Conservation (phyloP, 73 alveolate species). For the Symbiodinium pilosum region DNA sequence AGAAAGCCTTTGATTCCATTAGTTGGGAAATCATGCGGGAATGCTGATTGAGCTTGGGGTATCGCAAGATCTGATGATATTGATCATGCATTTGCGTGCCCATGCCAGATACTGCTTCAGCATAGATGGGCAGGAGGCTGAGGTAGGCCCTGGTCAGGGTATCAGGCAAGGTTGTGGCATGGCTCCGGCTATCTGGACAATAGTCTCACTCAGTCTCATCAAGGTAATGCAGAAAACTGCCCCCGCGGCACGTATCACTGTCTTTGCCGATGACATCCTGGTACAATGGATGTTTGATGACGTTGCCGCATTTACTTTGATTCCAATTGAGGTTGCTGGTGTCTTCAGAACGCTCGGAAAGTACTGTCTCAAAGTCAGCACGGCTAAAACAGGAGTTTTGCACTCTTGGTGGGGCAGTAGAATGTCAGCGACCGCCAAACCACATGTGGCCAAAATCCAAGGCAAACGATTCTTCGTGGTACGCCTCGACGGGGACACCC, state of each 20-base stretch:
- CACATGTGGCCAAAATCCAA: not conserved
- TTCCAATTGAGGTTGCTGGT: not conserved
- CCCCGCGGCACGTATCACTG: not conserved
- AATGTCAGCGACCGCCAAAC: not conserved
- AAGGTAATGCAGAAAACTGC: not conserved
- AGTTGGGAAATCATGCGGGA: not conserved
- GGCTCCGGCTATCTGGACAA: not conserved
- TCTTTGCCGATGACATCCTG: not conserved
- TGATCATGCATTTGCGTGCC: not conserved
- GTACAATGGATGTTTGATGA: not conserved
- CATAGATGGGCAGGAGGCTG: not conserved
- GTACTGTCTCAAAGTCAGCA: not conserved
- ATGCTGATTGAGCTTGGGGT: not conserved
- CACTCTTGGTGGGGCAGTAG: not conserved
- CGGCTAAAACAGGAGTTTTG: not conserved
- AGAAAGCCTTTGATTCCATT: not conserved
- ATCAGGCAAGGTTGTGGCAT: not conserved
- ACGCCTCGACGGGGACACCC: not conserved
- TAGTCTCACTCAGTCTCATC: not conserved
- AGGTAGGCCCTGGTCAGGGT: not conserved
- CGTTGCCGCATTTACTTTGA: not conserved
- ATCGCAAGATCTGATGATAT: not conserved
- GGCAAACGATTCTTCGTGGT: not conserved
- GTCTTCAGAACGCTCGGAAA: not conserved
- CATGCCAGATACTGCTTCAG: not conserved